Evolutionary conservation across 768 basidiomycete species (phyloP).

Genomic region (Lentinula aciculospora): DNA sequence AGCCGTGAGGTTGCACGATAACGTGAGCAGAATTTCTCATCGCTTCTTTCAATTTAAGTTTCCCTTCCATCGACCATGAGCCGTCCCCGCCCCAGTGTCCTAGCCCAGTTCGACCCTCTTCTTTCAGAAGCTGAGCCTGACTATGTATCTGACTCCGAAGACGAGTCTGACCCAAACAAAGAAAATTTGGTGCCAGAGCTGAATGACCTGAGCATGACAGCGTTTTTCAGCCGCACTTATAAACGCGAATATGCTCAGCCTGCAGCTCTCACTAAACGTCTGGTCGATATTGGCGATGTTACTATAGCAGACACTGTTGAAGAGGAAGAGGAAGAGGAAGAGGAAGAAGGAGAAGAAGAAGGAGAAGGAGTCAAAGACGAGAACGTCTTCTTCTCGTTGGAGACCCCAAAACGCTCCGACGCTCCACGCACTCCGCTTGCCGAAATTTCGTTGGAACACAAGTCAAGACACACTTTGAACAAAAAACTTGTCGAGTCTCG

Average conservation of each 20-base stretch:
- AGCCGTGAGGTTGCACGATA: neutral
- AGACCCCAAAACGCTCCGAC: conserved; percentile 9
- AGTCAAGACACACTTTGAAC: conserved; percentile 7
- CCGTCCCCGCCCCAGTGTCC: conserved; percentile 41
- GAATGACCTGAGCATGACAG: conserved; percentile 21
- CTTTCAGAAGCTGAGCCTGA: conserved; percentile 19
- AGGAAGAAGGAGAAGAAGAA: neutral
- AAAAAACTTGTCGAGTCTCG: conserved; percentile 16
- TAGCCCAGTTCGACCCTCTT: conserved; percentile 49
- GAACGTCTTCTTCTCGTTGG: conserved; percentile 19
- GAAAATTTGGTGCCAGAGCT: conserved; percentile 30
- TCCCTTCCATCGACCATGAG: conserved; percentile 11
- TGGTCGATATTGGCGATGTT: conserved; percentile 46
- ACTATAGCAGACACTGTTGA: conserved; percentile 33
- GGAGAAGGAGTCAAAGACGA: conserved; percentile 27
- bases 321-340: neutral
- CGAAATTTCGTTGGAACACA: neutral
- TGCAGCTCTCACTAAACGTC: conserved; percentile 30
- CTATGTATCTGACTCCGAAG: conserved; percentile 7
- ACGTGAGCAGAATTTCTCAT: neutral
- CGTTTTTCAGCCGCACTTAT: conserved; percentile 30
- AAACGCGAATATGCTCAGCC: conserved; percentile 19
- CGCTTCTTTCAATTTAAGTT: neutral
- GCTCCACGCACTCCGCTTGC: conserved; percentile 7
- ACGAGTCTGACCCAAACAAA: conserved; percentile 35